Evolutionary conservation across 1,284 basidiomycete genomes (phyloP).

Genomic region (Amylostereum areolatum): DNA sequence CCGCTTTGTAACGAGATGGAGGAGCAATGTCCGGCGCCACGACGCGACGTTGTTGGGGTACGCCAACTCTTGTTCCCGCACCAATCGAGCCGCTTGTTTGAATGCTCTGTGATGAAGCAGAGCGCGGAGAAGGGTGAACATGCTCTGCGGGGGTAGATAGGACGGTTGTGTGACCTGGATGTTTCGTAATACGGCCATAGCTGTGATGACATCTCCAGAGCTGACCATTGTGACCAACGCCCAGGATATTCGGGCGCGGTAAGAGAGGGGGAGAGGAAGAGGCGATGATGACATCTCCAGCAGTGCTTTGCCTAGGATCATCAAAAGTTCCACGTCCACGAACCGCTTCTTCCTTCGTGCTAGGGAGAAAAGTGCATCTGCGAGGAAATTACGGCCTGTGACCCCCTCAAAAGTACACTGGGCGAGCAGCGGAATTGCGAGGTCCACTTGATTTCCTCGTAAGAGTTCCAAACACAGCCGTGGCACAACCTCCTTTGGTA

Average conservation of each 20-base stretch:
- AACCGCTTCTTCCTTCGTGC: slow-evolving; percentile 13
- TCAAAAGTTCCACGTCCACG: slow-evolving; percentile 22
- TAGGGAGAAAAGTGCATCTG: slow-evolving; percentile 7
- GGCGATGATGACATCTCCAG: slow-evolving; percentile 23
- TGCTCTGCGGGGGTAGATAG: slow-evolving; percentile 30
- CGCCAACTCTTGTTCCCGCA: slow-evolving; percentile 1
- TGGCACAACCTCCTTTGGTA: slow-evolving; percentile 7
- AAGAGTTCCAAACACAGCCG: slow-evolving; percentile 6
- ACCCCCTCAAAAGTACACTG: slow-evolving; percentile 4
- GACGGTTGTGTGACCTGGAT: slow-evolving; percentile 22
- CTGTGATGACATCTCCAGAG: slow-evolving; percentile 24
- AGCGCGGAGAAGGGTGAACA: slow-evolving; percentile 25
- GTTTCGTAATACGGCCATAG: slow-evolving; percentile 25
- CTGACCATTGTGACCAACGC: slow-evolving; percentile 30
- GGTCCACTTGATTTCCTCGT: slow-evolving; percentile 7
- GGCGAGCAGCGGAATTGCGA: slow-evolving; percentile 9
- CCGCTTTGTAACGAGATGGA: slow-evolving; percentile 4
- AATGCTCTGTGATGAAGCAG: slow-evolving; percentile 27
- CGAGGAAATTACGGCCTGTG: slow-evolving; percentile 2
- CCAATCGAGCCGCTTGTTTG: slow-evolving; percentile 21
- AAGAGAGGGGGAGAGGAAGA: slow-evolving; percentile 1
- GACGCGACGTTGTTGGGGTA: neutral
- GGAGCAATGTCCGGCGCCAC: slow-evolving; percentile 8
- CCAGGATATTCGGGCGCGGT: slow-evolving; percentile 31
- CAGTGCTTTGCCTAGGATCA: slow-evolving; percentile 23